Evolutionary conservation across 1,284 basidiomycete genomes (phyloP), one percentile per base, ranked within the genome.

Genomic region (Coniophora puteana): DNA sequence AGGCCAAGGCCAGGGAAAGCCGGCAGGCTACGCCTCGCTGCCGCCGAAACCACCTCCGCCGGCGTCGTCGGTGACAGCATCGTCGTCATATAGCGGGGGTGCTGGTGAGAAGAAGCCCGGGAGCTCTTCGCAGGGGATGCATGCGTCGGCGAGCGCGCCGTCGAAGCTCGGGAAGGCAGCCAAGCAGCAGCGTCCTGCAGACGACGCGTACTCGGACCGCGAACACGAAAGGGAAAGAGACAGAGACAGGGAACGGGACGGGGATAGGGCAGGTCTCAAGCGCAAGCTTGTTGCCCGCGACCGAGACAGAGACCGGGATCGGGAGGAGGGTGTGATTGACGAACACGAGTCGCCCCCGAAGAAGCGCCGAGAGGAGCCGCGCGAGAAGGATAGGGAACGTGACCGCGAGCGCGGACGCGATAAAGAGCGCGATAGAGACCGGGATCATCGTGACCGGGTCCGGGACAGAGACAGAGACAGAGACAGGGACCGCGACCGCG

Each of bases 31-130:
- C 4, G 12, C 54, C 1, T 54, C 61, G 7, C 44, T 61, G 27
- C 56, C 62, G 17, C 34, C 39, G 3, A 69, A 62, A 43, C 55
- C 62, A 5, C 41, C 52, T 8, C 49, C 61, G 13, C 45, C 55
- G 3, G 47, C 50, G 2, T 51, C 59, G 1, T 51, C 58, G 2
- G n/a, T n/a, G n/a, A n/a, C n/a, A n/a, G n/a, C n/a, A n/a, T n/a
- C n/a, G n/a, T n/a, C n/a, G n/a, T n/a, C n/a, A n/a, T n/a, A n/a
- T n/a, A n/a, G n/a, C n/a, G n/a, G n/a, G n/a, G n/a, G n/a, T n/a
- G n/a, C n/a, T n/a, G n/a, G n/a, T n/a, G n/a, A n/a, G n/a, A n/a
- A n/a, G n/a, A n/a, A n/a, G n/a, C n/a, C 53, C 0, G 49, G 39
- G 28, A 48, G 42, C 4, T n/a, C n/a, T n/a, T n/a, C n/a, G n/a